Evolutionary conservation across 75 land plant genomes (phyloP).

Genomic region (Sequoiadendron giganteum): DNA sequence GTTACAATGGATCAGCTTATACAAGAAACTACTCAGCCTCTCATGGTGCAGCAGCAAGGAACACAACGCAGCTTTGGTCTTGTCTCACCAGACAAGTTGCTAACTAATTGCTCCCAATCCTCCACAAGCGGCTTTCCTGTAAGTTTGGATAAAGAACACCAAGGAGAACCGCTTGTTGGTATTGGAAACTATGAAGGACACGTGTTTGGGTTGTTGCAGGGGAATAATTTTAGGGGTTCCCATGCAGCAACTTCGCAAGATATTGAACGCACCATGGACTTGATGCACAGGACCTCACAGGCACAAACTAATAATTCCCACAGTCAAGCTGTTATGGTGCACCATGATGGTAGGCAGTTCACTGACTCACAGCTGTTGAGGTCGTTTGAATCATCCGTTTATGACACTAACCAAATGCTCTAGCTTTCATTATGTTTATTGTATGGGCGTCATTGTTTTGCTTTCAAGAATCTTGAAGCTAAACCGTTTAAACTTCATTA

Average conservation of each 20-base stretch:
- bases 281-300: constrained; percentile 2
- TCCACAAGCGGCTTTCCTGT: constrained; percentile 1
- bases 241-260: not conserved
- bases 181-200: constrained; percentile 4
- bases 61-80: not conserved
- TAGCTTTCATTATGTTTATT: not conserved
- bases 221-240: not conserved
- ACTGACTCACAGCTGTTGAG: not conserved
- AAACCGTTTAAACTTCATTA: not conserved
- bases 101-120: not conserved
- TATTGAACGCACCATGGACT: constrained; percentile 4
- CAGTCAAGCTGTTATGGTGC: not conserved
- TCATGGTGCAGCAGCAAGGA: not conserved
- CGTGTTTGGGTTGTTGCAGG: not conserved
- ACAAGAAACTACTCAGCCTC: not conserved
- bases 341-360: not conserved
- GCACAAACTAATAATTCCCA: not conserved
- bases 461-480: not conserved
- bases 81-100: not conserved
- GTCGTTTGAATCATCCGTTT: not conserved
- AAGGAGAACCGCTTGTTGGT: not conserved
- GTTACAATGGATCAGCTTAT: constrained; percentile 1
- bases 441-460: not conserved
- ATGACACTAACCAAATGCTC: not conserved
- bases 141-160: not conserved